Base-by-base conservation (phyloP, 495 filamentous ascomycete species). In the Penicillium taxi region DNA sequence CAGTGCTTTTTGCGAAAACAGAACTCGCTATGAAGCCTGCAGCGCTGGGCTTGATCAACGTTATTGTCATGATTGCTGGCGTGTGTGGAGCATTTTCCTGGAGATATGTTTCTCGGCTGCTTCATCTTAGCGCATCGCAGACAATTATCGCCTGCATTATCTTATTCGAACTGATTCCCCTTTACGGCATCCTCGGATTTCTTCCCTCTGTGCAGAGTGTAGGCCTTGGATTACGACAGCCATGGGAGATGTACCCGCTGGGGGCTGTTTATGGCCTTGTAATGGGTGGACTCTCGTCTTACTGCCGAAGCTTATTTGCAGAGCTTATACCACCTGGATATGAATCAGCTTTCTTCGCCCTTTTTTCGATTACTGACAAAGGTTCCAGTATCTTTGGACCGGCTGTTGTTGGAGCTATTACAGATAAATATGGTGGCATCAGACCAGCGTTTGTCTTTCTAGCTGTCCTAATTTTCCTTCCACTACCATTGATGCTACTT, bases 361-460 rank as follows among this genome's bases (percentile, higher is more conserved):
- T 98, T 2, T 98, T 94, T 48, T 90, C 91, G 4, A 95, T 98
- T 42, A 98, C 91, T 9, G 91, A 98, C 52, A 98, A 98, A 60
- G 91, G 91, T 14, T 91, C 84, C 5, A 91, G 84, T 52, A 69
- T 98, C 12, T 95, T 98, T 55, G 91, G 91, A 0, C 91, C 91
- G 4, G 81, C 86, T 2, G 90, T 98, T 52, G 93, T 96, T 1
- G 91, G 91, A 3, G 75, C 78, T 0, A 88, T 98, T 39, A 94
- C 91, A 9, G 89, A 96, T 51, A 76, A 71, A 11, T 85, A 84
- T 37, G 91, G 91, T 1, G 81, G 89, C 45, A 96, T 98, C 41
- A 69, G 91, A 45, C 87, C 87, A 20, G 87, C 90, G 2, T 98
- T 98, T 54, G 82, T 84, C 66, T 98, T 98, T 50, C 64, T 98